Conservation (phyloP, 768 basidiomycete species). For the Hygrophorus russula region DNA sequence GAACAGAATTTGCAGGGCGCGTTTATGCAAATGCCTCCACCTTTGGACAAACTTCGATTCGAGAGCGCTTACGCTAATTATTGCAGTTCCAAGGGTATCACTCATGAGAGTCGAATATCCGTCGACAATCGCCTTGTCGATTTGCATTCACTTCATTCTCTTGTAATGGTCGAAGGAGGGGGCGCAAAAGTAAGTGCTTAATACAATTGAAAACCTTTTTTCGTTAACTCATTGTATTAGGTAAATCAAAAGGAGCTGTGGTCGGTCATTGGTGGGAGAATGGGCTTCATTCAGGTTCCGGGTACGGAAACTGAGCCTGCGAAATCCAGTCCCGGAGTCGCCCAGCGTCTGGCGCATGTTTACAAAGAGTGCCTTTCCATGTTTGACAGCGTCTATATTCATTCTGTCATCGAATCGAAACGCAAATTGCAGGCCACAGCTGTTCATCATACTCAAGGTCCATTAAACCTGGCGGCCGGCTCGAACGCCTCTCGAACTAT, state of each 20-base stretch:
- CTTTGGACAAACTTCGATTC: conserved; percentile 42
- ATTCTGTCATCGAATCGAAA: conserved; percentile 25
- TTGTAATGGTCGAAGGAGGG: conserved; percentile 53
- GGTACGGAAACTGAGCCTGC: conserved; percentile 49
- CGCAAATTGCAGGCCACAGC: conserved; percentile 14
- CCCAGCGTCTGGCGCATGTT: conserved; percentile 44
- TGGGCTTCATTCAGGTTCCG: conserved; percentile 58
- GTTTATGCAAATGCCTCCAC: conserved; percentile 17
- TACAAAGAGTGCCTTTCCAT: conserved; percentile 46
- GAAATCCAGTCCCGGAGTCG: conserved; percentile 50
- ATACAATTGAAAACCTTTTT: background rate
- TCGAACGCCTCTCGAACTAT: conserved; percentile 1
- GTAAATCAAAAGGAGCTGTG: conserved; percentile 46
- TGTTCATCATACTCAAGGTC: conserved; percentile 2
- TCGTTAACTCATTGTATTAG: conserved; percentile 21
- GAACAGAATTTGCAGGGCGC: conserved; percentile 4
- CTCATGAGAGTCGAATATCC: conserved; percentile 28
- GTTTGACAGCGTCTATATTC: conserved; percentile 48
- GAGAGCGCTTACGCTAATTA: conserved; percentile 39
- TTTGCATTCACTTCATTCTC: conserved; percentile 43
- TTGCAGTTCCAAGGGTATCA: conserved; percentile 28
- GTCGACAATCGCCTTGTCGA: conserved; percentile 50
- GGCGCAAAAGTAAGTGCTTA: conserved; percentile 26
- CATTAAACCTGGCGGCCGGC: background rate
- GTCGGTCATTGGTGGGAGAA: conserved; percentile 54